These are phyloP conservation scores for Suillus bovinus DNA, from an alignment of 768 basidiomycete genomes.

Conservation along the genomic window DNA sequence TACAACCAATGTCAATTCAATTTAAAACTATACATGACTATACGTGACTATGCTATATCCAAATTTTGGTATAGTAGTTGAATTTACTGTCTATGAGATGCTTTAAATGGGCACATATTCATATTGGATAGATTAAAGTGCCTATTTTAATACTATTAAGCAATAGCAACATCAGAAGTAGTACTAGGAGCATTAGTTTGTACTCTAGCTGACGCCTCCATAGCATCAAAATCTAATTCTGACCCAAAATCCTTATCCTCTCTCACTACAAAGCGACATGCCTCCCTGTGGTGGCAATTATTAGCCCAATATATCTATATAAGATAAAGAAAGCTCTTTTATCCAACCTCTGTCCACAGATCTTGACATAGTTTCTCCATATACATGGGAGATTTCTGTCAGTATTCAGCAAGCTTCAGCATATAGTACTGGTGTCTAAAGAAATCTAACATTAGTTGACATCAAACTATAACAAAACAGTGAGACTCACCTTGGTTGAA, in stretches of 20 bases:
- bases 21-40: too few relatives aligned
- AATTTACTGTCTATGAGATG: too few relatives aligned
- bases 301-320: too few relatives aligned
- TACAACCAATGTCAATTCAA: too few relatives aligned
- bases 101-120: too few relatives aligned
- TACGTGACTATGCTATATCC: too few relatives aligned
- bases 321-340: neutral
- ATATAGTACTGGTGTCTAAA: neutral
- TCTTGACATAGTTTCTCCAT: neutral
- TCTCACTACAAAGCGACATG: neutral
- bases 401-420: neutral
- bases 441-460: too few relatives aligned
- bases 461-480: neutral
- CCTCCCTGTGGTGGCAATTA: neutral
- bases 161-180: too few relatives aligned
- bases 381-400: neutral
- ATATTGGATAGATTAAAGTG: too few relatives aligned
- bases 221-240: neutral
- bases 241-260: neutral
- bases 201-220: neutral
- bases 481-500: neutral
- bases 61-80: too few relatives aligned
- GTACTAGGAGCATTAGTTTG: too few relatives aligned
- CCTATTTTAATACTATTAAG: too few relatives aligned
- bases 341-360: neutral